Evolutionary conservation across 78 protist species (phyloP).

Genomic region (Diacronema lutheri): DNA sequence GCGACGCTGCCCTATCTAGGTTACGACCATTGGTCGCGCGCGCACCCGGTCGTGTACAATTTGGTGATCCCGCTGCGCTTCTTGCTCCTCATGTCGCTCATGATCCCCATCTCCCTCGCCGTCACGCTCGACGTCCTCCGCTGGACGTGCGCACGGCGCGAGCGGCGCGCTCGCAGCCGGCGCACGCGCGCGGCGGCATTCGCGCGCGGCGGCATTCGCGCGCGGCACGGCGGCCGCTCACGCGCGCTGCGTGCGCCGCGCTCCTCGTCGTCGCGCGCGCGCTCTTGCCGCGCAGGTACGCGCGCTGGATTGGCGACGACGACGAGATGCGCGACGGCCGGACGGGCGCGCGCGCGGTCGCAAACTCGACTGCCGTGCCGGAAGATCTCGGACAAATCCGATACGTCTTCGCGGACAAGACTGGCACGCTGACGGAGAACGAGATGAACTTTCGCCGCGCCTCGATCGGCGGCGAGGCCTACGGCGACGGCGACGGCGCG

Average conservation of each 20-base stretch:
- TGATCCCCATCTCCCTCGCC: constrained; percentile 86
- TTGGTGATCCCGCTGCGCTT: constrained; percentile 43
- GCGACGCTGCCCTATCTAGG: neutral
- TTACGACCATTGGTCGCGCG: neutral
- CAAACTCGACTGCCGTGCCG: constrained; percentile 62
- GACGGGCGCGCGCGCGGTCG: constrained; percentile 48
- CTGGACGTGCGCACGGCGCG: constrained; percentile 4
- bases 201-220: too few relatives aligned
- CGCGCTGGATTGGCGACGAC: constrained; percentile 72
- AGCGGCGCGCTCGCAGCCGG: too few relatives aligned
- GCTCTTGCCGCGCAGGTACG: constrained; percentile 48
- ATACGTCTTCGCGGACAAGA: constrained; percentile 86
- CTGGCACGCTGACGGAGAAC: constrained; percentile 95
- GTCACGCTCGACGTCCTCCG: constrained; percentile 66
- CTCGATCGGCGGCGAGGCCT: neutral
- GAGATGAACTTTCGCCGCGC: constrained; percentile 58
- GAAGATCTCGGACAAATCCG: constrained; percentile 89
- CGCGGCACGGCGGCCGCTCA: too few relatives aligned
- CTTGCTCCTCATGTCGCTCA: constrained; percentile 57
- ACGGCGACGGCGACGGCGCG: too few relatives aligned
- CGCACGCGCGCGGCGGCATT: too few relatives aligned
- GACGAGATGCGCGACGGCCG: constrained; percentile 53
- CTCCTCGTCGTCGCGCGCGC: neutral
- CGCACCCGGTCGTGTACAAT: neutral
- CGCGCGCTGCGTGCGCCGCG: constrained; percentile 29